Evolutionary conservation across 768 basidiomycete species (phyloP), one percentile per base, ranked within the genome.

Genomic region (Lactarius hatsudake): DNA sequence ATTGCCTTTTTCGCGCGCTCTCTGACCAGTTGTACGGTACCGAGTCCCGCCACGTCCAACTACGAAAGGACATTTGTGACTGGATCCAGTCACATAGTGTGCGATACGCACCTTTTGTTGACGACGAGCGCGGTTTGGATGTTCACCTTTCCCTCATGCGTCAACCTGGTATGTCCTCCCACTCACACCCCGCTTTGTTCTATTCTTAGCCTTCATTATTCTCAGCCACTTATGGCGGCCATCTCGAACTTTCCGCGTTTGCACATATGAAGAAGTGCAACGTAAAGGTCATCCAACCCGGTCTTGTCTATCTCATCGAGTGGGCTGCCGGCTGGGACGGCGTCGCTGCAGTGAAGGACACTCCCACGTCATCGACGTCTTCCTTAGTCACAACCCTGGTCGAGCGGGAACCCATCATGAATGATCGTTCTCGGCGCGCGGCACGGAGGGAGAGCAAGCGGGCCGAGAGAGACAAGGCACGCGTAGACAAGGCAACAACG

Each of bases 281-380:
- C 73, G 89, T 97, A 76, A 96, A 96, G 79, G 93, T 97, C 65
- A 85, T 96, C 61, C 95, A 96, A 74, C 94, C 95, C 0, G 93
- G 91, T 2, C 82, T 97, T 40, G 90, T 94, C 32, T 95, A 95
- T 77, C 89, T 95, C 67, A 93, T 96, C 63, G 88, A 93, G 73
- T 92, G 91, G 89, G 77, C 79, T 45, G 83, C 89, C 3, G 88
- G 87, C 66, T 83, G 80, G 60, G 84, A 85, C 65, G 60, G 70
- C 38, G 51, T 62, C 40, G 60, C 73, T n/a, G 36, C 62, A 45
- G 45, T 64, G 18, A 71, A 72, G 30, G 68, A 72, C 36, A 68
- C 72, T 3, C 30, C 74, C 23, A 62, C 73, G 7, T 69, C 73
- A 3, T 69, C 73, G 0, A 62, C 71, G 62, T 72, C 71, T 18